Evolutionary conservation across 305 asterid species (phyloP).

Genomic region (Fraxinus floribunda): DNA sequence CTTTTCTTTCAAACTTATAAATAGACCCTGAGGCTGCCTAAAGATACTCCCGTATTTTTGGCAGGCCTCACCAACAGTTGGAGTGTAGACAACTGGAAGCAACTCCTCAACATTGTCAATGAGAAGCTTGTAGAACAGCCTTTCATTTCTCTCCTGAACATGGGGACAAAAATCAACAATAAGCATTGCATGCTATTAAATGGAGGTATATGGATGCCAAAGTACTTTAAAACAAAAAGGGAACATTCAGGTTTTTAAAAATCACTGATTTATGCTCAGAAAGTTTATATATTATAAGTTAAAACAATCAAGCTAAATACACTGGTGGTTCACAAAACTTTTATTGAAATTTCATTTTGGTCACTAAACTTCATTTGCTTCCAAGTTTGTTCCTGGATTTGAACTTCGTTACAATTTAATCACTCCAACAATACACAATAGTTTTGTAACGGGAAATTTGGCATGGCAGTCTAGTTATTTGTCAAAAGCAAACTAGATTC

Average conservation of each 20-base stretch:
- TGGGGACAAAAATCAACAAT: not conserved
- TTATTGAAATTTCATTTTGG: not conserved
- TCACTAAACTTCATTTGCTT: not conserved
- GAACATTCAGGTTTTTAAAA: not conserved
- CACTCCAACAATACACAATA: not conserved
- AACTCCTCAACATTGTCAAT: conserved; percentile 54
- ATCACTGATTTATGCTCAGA: not conserved
- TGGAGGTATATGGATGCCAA: not conserved
- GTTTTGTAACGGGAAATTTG: not conserved
- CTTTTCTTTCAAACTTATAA: conserved; percentile 57
- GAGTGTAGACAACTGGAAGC: conserved; percentile 56
- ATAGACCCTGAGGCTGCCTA: conserved; percentile 57
- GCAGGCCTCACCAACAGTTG: conserved; percentile 62
- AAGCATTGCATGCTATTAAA: not conserved
- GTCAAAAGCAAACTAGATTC: not conserved
- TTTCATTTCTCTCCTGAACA: conserved; percentile 47
- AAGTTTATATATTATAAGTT: not conserved
- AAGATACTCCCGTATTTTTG: conserved; percentile 57
- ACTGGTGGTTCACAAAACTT: not conserved
- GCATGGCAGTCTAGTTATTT: not conserved
- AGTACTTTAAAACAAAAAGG: not conserved
- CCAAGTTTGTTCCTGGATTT: not conserved
- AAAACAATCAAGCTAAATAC: not conserved
- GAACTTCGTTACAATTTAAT: not conserved
- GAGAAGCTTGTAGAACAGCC: conserved; percentile 51